A percentile compares a stretch with the other conserved stretches of the same genome.
Conservation (phyloP, 2,329 filamentous ascomycete genomes). For the Xylaria polymorpha region DNA sequence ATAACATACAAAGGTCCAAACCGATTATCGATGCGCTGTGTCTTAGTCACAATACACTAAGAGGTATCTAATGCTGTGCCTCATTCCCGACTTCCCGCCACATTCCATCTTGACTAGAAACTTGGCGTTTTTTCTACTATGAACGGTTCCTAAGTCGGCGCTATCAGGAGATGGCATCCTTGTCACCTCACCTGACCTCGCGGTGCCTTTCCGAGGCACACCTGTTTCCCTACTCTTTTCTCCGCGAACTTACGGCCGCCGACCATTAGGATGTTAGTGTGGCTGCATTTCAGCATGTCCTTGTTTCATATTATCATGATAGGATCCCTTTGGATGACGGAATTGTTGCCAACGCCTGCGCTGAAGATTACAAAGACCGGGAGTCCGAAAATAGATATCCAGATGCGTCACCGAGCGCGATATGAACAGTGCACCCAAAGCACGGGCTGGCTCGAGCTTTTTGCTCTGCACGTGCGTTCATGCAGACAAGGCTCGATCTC, state of each 20-base stretch:
- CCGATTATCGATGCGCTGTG: slow-evolving; percentile 4
- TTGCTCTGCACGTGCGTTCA: slow-evolving; percentile 31
- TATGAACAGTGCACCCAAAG: slow-evolving; percentile 1
- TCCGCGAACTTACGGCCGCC: not conserved
- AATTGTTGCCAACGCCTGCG: not conserved
- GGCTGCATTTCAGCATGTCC: not conserved
- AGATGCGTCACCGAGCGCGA: slow-evolving; percentile 2
- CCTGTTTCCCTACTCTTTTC: not conserved
- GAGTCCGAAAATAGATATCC: slow-evolving; percentile 16
- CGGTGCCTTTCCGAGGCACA: not conserved
- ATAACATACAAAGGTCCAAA: slow-evolving; percentile 14
- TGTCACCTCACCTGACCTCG: not conserved
- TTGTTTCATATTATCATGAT: slow-evolving; percentile 7
- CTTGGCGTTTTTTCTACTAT: not conserved
- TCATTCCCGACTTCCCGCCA: slow-evolving; percentile 1
- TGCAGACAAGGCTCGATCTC: slow-evolving; percentile 26
- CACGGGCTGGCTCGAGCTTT: slow-evolving; percentile 32
- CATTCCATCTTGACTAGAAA: not conserved
- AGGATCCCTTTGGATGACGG: not conserved
- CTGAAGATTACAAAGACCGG: not conserved
- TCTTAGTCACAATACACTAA: not conserved
- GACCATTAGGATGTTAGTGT: not conserved
- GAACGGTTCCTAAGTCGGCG: not conserved
- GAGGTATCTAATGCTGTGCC: not conserved
- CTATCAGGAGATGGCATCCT: not conserved